Evolutionary conservation across 768 basidiomycete species (phyloP).

Genomic region (Dentipellis fragilis): DNA sequence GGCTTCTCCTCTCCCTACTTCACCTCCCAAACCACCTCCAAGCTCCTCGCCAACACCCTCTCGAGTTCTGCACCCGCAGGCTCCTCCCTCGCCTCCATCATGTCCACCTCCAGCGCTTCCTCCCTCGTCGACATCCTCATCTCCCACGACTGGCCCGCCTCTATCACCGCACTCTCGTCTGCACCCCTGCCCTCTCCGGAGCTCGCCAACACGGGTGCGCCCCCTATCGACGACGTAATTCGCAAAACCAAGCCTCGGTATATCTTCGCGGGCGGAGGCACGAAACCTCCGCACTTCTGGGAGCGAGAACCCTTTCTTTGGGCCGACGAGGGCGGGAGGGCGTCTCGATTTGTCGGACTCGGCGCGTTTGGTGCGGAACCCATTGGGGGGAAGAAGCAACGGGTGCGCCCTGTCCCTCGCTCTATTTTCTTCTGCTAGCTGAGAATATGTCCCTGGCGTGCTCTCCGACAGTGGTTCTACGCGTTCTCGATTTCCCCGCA

Average conservation of each 20-base stretch:
- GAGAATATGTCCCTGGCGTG: conserved; percentile 2
- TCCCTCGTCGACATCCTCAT: conserved; percentile 74
- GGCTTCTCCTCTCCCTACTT: conserved; percentile 75
- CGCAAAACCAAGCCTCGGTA: conserved; percentile 76
- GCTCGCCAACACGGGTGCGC: conserved; percentile 33
- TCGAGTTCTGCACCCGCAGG: conserved; percentile 37
- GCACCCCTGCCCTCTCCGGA: conserved; percentile 35
- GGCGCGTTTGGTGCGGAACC: conserved; percentile 75
- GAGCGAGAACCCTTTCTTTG: conserved; percentile 89
- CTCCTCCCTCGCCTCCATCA: conserved; percentile 58
- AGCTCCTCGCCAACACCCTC: conserved; percentile 61
- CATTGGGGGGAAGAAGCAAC: conserved; percentile 58
- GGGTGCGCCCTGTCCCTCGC: conserved; percentile 40
- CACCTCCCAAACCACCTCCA: conserved; percentile 57
- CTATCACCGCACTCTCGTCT: conserved; percentile 51
- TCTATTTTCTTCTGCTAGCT: conserved; percentile 1
- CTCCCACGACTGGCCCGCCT: conserved; percentile 67
- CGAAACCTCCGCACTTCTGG: conserved; percentile 75
- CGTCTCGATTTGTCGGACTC: conserved; percentile 76
- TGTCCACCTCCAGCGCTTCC: conserved; percentile 47
- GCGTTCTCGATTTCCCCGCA: conserved; percentile 79
- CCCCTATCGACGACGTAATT: conserved; percentile 54
- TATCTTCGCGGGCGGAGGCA: conserved; percentile 59
- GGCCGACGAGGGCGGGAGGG: conserved; percentile 58
- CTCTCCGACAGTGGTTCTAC: conserved; percentile 78